A percentile compares a stretch with the other conserved stretches of the same genome.
These are phyloP conservation scores for Bisporella sp. DNA, from an alignment of 2,329 filamentous ascomycete genomes.

Conservation along the genomic window DNA sequence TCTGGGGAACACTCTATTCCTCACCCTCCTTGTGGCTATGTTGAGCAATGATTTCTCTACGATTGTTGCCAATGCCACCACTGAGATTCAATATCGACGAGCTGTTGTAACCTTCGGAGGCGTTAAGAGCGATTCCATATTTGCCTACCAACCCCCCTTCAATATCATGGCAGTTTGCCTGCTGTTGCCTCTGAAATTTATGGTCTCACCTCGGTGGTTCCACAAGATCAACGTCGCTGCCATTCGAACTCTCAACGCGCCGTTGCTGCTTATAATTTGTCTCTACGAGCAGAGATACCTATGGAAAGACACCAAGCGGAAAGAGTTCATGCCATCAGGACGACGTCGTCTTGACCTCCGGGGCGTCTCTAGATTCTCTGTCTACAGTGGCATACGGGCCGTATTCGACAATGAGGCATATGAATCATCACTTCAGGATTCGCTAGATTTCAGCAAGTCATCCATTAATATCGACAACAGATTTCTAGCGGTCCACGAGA, in stretches of 20 bases:
- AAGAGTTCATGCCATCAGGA: neutral
- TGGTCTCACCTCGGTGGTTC: constrained; percentile 73
- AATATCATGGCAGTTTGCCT: constrained; percentile 71
- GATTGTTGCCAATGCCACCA: constrained; percentile 65
- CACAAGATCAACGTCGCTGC: constrained; percentile 78
- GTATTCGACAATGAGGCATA: neutral
- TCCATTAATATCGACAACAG: too few relatives aligned
- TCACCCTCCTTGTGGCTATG: constrained; percentile 79
- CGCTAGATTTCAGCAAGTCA: too few relatives aligned
- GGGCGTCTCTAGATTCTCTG: neutral
- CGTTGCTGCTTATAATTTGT: constrained; percentile 62
- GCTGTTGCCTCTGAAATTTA: constrained; percentile 66
- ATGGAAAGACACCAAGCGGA: neutral
- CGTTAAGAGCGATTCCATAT: constrained; percentile 73
- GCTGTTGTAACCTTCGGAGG: constrained; percentile 76
- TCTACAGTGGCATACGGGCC: neutral
- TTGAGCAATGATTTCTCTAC: constrained; percentile 74
- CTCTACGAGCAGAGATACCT: constrained; percentile 46
- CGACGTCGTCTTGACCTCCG: neutral
- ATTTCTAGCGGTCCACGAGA: too few relatives aligned
- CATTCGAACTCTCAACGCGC: constrained; percentile 68
- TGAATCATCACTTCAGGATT: constrained; percentile 42
- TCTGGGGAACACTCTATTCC: constrained; percentile 74
- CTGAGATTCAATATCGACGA: constrained; percentile 72
- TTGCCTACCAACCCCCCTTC: constrained; percentile 57